Conservation (phyloP, 1,284 basidiomycete genomes). For the Pulchroboletus neoregius region DNA sequence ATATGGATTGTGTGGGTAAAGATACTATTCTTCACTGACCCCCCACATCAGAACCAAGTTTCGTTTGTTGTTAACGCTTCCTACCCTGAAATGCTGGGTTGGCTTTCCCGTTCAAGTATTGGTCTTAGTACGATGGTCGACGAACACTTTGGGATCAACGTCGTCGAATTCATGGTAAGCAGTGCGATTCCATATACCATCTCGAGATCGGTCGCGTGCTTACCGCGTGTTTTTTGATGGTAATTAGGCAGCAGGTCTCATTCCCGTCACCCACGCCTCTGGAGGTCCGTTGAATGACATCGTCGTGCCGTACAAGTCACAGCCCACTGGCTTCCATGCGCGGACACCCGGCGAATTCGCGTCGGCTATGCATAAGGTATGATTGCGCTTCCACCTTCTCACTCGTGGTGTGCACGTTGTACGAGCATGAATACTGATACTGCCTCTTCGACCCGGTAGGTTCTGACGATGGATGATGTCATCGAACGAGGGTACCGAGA, state of each 20-base stretch:
- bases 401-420: conserved; percentile 8
- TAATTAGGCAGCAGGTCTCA: conserved; percentile 83
- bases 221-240: conserved; percentile 6
- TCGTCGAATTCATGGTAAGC: conserved; percentile 95
- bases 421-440: conserved; percentile 8
- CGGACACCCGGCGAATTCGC: conserved; percentile 68
- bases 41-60: conserved; percentile 53
- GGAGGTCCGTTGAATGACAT: conserved; percentile 93
- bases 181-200: conserved; percentile 3
- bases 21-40: conserved; percentile 3
- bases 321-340: conserved; percentile 76
- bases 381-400: conserved; percentile 2
- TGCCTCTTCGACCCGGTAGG: conserved; percentile 16
- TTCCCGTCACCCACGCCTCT: conserved; percentile 90
- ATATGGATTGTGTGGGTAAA: conserved; percentile 1
- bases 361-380: conserved; percentile 58
- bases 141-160: conserved; percentile 98
- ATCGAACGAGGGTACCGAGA: conserved; percentile 61
- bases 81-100: conserved; percentile 65
- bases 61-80: conserved; percentile 84
- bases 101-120: conserved; percentile 72
- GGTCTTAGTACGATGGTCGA: conserved; percentile 98
- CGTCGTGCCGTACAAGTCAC: conserved; percentile 66
- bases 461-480: conserved; percentile 50
- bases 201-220: conserved; percentile 6